Conservation (phyloP, 129 eudicot genomes). For the Saposhnikovia divaricata region DNA sequence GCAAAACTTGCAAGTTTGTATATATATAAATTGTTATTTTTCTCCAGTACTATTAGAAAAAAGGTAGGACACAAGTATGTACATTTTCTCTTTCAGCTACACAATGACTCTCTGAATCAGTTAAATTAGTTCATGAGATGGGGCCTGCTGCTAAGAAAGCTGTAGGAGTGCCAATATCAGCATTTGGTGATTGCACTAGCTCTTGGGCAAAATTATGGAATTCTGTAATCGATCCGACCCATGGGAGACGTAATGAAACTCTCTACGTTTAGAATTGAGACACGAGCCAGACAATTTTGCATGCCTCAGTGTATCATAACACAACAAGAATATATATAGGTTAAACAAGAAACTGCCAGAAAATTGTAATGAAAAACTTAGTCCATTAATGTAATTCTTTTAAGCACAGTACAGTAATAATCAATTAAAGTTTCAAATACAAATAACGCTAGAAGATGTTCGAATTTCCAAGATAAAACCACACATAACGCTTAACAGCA, state of each 20-base stretch:
- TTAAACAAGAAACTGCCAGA: not conserved
- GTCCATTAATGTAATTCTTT: no score
- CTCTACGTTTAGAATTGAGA: not conserved
- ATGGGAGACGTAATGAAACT: not conserved
- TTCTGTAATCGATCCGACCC: not conserved
- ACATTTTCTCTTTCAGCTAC: constrained; percentile 36
- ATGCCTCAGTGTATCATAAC: not conserved
- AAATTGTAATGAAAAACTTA: not conserved
- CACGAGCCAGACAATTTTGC: not conserved
- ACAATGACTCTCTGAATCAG: constrained; percentile 56
- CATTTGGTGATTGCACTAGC: constrained; percentile 1
- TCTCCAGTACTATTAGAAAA: not conserved
- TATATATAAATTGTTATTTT: not conserved
- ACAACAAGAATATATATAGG: not conserved
- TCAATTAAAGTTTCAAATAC: no score
- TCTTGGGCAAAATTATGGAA: constrained; percentile 19
- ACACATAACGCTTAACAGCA: no score
- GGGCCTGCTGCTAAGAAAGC: constrained; percentile 29
- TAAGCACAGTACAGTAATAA: no score
- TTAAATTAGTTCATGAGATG: constrained; percentile 36
- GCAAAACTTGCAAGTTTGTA: no score
- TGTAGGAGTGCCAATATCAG: constrained; percentile 10
- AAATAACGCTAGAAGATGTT: no score
- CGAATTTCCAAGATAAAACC: no score
- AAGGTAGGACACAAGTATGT: not conserved